Conservation (phyloP, 2,329 filamentous ascomycete species). For the Stagonosporopsis cucurbitacearum region DNA sequence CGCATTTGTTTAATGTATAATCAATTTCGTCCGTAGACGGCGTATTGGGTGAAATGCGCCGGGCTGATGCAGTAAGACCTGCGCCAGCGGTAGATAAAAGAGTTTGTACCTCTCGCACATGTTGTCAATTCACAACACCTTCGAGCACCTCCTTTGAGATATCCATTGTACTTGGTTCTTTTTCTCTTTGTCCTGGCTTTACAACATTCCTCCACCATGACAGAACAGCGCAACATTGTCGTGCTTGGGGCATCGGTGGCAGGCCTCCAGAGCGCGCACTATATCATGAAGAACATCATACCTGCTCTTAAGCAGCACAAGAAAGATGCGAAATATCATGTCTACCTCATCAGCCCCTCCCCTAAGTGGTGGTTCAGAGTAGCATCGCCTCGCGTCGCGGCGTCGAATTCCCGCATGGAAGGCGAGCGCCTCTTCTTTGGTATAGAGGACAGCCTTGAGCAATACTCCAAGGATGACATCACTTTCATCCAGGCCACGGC, state of each 20-base stretch:
- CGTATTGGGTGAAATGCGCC: not conserved
- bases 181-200: not conserved
- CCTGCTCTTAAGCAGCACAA: slow-evolving; percentile 40
- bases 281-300: slow-evolving; percentile 46
- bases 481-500: slow-evolving; percentile 60
- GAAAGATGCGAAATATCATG: slow-evolving; percentile 52
- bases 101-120: not conserved
- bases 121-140: not conserved
- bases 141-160: not conserved
- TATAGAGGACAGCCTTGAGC: slow-evolving; percentile 57
- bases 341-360: slow-evolving; percentile 63
- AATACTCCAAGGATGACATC: slow-evolving; percentile 57
- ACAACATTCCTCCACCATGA: slow-evolving; percentile 26
- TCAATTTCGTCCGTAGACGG: slow-evolving; percentile 4
- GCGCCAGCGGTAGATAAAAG: slow-evolving; percentile 4
- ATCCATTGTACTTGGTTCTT: not conserved
- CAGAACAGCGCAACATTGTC: slow-evolving; percentile 45
- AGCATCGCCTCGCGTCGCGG: slow-evolving; percentile 61
- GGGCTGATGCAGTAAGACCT: not conserved
- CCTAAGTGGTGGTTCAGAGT: slow-evolving; percentile 61
- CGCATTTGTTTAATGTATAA: not conserved
- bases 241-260: slow-evolving; percentile 42
- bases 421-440: slow-evolving; percentile 58
- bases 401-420: slow-evolving; percentile 56
- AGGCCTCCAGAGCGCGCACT: slow-evolving; percentile 43